Evolutionary conservation across 2,329 filamentous ascomycete genomes (phyloP), one percentile per base, ranked within the genome.

Genomic region (Apiospora arundinis): DNA sequence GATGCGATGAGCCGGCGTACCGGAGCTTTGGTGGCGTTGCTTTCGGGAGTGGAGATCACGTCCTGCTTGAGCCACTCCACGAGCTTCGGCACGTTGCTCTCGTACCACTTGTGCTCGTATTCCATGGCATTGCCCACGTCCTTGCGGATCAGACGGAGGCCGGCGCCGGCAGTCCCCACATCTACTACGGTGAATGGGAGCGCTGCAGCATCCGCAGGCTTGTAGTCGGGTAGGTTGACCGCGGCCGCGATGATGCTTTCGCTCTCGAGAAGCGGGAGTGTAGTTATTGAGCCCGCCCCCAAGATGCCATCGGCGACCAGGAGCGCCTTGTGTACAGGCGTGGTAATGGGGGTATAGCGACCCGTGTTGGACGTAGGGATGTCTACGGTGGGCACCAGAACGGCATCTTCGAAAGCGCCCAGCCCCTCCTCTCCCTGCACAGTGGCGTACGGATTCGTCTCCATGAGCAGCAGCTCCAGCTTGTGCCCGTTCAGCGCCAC

Each of bases 261-360:
- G 75, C 79, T 79, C 72, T 82, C 79, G 1, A 82, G 67, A 46
- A 84, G 73, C 23, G 85, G 81, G 66, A 88, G 78, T 11, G 83
- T 77, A 7, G 87, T 80, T 8, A 89, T 75, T 1, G 87, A 84
- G 6, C 91, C 85, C 0, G 92, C 89, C 9, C 92, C 94, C 69
- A 89, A 83, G 2, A 97, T 82, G 0, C 94, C 95, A 67, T 93
- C 88, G 0, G 90, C 91, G 11, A 97, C 88, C 12, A 98, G 77
- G 21, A 98, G 82, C 0, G 92, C 90, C 78, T 92, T 93, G 79
- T 98, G 95, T 0, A 98, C 94, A 0, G 95, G 95, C 63, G 94
- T 94, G 8, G 91, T 90, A 56, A 96, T 86, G 21, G 91, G 88
- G 16, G 91, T 90, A 71, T 90, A 87, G 73, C 90, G 86, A 11